phyloP scores from a whole-genome alignment of 1,139 yeast species.

The Diutina pseudorugosa region DNA sequence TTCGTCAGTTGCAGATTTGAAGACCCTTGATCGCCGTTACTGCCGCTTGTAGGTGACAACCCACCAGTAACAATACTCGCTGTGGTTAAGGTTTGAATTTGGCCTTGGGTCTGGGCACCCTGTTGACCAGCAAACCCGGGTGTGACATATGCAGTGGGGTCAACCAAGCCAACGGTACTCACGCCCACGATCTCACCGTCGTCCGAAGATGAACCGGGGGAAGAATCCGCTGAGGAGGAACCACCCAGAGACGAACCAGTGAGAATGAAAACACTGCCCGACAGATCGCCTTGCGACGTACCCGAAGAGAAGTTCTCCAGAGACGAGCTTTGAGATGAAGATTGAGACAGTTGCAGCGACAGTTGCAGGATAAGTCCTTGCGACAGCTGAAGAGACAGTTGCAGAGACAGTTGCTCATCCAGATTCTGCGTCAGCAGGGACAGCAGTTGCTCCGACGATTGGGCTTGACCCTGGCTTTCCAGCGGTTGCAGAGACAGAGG shows the following conservation, averaged over 20 bases:
- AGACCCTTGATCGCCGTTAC: not conserved
- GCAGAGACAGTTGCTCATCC: not conserved
- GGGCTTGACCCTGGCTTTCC: not conserved
- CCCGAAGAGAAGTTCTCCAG: not conserved
- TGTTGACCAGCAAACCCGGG: conserved; percentile 2
- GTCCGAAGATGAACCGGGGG: too few relatives aligned
- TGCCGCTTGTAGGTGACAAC: not conserved
- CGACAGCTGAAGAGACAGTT: not conserved
- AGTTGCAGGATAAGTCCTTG: not conserved
- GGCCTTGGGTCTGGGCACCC: conserved; percentile 3
- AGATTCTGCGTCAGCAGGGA: not conserved
- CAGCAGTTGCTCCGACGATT: not conserved
- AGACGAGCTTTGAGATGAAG: not conserved
- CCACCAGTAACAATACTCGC: not conserved
- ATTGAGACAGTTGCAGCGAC: not conserved
- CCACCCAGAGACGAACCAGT: not conserved
- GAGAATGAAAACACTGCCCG: not conserved
- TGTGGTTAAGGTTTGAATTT: conserved; percentile 1
- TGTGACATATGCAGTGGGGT: not conserved
- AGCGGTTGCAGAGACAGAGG: not conserved
- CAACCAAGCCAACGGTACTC: not conserved
- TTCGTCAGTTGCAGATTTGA: not conserved
- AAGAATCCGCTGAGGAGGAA: not conserved
- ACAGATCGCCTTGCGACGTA: not conserved
- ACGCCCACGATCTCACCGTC: not conserved